Evolutionary conservation across 225 moss, liverwort and hornwort genomes (phyloP).

Genomic region (Antitrichia curtipendula): DNA sequence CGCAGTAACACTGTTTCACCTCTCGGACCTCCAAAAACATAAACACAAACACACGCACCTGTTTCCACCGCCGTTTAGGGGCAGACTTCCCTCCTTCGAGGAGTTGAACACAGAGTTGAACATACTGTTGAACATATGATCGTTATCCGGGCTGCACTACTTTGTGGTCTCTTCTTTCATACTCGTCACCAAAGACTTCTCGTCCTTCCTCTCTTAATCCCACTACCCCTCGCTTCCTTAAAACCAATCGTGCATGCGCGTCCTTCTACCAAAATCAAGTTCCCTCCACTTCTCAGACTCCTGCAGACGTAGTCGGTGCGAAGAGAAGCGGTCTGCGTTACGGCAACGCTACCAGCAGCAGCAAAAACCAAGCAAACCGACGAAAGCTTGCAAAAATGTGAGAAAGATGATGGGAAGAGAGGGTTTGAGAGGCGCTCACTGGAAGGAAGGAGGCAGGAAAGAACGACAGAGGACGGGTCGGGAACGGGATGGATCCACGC

Average conservation of each 20-base stretch:
- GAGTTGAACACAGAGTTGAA: slow-evolving; percentile 19
- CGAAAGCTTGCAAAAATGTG: neutral
- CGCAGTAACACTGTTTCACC: neutral
- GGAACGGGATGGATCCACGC: neutral
- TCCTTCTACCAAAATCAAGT: neutral
- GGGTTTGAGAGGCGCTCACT: neutral
- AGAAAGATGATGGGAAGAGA: neutral
- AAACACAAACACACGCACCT: slow-evolving; percentile 4
- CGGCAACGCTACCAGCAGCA: neutral
- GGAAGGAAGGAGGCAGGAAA: neutral
- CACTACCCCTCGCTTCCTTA: neutral
- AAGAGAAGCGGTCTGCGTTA: neutral
- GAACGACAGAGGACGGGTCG: neutral
- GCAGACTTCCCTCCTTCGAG: slow-evolving; percentile 1
- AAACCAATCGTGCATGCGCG: neutral
- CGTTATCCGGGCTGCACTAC: slow-evolving; percentile 8
- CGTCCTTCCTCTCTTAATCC: neutral
- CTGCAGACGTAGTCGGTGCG: neutral
- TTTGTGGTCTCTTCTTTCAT: slow-evolving; percentile 23
- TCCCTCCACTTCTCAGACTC: neutral
- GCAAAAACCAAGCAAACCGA: neutral
- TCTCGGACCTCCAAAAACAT: neutral
- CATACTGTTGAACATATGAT: slow-evolving; percentile 29
- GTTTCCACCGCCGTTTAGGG: slow-evolving; percentile 16
- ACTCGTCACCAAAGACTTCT: slow-evolving; percentile 2